These are phyloP conservation scores for Xylogone sp. DNA, from an alignment of 2,329 filamentous ascomycete genomes.

Conservation along the genomic window DNA sequence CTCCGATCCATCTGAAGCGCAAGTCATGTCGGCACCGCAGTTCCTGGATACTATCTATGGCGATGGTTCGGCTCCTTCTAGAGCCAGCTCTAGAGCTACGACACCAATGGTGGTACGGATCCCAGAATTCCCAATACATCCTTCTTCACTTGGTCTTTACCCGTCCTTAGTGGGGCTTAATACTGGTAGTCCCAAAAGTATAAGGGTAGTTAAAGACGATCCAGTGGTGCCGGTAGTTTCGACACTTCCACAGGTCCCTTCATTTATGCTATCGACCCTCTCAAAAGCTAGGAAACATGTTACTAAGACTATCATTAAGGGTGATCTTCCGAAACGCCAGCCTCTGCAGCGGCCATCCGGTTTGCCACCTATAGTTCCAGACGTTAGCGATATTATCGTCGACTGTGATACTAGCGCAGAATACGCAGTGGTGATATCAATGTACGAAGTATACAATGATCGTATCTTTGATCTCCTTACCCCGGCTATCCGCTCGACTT, in stretches of 20 bases:
- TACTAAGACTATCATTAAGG: constrained; percentile 41
- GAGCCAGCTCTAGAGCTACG: constrained; percentile 59
- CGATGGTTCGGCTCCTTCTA: constrained; percentile 55
- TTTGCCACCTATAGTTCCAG: constrained; percentile 65
- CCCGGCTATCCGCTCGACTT: constrained; percentile 52
- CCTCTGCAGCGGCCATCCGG: constrained; percentile 66
- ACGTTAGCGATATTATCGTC: constrained; percentile 67
- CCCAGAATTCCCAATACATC: constrained; percentile 15
- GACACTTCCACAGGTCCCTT: constrained; percentile 17
- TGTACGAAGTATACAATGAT: constrained; percentile 99
- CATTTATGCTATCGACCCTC: constrained; percentile 26
- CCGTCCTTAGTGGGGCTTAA: constrained; percentile 17
- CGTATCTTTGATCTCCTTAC: constrained; percentile 91
- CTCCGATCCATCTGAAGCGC: constrained; percentile 78
- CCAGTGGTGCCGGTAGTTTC: constrained; percentile 8
- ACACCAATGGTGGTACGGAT: constrained; percentile 66
- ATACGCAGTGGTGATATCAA: constrained; percentile 86
- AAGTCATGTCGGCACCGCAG: constrained; percentile 66
- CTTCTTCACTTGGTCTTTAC: constrained; percentile 14
- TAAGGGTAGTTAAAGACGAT: constrained; percentile 14
- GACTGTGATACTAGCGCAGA: constrained; percentile 66
- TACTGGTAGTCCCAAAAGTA: constrained; percentile 25
- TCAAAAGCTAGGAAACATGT: constrained; percentile 27
- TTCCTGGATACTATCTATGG: constrained; percentile 79
- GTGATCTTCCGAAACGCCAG: constrained; percentile 54